phyloP scores from a whole-genome alignment of 768 basidiomycete species.

The Cystobasidium tubakii region DNA sequence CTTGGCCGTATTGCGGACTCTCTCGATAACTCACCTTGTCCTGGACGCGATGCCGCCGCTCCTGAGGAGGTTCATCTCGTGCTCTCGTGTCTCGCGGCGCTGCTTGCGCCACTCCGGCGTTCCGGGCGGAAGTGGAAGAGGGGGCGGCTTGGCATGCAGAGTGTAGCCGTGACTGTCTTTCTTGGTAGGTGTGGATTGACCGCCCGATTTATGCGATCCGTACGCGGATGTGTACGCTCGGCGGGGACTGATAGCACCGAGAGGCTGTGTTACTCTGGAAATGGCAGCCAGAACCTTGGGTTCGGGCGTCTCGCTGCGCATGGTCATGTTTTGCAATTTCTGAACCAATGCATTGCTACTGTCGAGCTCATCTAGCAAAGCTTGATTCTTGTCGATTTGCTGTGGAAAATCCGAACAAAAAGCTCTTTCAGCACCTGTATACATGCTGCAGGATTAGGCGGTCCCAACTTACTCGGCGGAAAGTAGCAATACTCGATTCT shows the following conservation, averaged over 20 bases:
- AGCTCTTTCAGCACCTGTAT: no score
- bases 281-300: background rate
- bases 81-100: slow-evolving; percentile 42
- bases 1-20: background rate
- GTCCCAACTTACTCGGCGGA: background rate
- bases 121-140: slow-evolving; percentile 24
- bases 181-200: slow-evolving; percentile 11
- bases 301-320: background rate
- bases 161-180: slow-evolving; percentile 16
- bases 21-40: background rate
- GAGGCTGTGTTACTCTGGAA: background rate
- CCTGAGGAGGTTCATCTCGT: slow-evolving; percentile 39
- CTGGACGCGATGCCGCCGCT: background rate
- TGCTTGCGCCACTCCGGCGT: slow-evolving; percentile 28
- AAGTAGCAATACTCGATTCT: background rate
- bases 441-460: no score
- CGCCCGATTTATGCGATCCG: background rate
- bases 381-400: background rate
- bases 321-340: background rate
- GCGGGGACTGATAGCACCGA: background rate
- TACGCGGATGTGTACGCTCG: background rate
- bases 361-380: background rate
- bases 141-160: background rate
- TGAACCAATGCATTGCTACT: background rate
- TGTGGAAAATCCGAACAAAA: no score